phyloP scores from a whole-genome alignment of 768 basidiomycete genomes.

The Macrocybe gigantea region DNA sequence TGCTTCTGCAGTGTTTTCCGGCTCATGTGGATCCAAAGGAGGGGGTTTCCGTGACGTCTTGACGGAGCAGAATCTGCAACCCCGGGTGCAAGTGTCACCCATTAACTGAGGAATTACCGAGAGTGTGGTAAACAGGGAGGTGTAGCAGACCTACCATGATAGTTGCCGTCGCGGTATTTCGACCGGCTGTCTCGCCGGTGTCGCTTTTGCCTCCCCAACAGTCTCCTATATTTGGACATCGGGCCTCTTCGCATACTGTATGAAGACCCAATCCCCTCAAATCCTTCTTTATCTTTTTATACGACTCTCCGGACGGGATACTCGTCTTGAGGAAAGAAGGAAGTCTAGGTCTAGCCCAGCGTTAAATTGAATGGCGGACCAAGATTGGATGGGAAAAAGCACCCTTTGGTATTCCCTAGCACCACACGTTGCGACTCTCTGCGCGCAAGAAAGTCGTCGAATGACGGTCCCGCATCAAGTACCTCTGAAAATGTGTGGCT shows the following conservation, averaged over 20 bases:
- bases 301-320: conserved; percentile 86
- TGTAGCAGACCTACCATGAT: conserved; percentile 72
- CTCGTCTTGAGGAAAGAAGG: conserved; percentile 87
- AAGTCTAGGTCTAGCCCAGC: conserved; percentile 62
- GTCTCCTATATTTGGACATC: conserved; percentile 99
- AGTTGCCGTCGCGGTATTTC: conserved; percentile 88
- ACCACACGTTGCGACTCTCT: conserved; percentile 53
- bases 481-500: conserved; percentile 36
- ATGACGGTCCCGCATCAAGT: conserved; percentile 61
- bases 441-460: conserved; percentile 79
- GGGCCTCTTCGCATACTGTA: conserved; percentile 97
- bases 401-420: conserved; percentile 69
- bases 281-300: conserved; percentile 91
- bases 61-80: conserved; percentile 95
- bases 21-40: conserved; percentile 93
- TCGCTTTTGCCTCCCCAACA: conserved; percentile 91
- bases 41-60: conserved; percentile 88
- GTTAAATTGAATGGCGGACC: too few relatives aligned
- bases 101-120: conserved; percentile 58
- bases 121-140: conserved; percentile 1
- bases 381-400: conserved; percentile 14
- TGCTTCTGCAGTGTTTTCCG: conserved; percentile 97
- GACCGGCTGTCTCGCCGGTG: conserved; percentile 61
- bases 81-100: conserved; percentile 98
- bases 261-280: conserved; percentile 86